These are phyloP conservation scores for Echinosphaeria canescens DNA, from an alignment of 2,329 filamentous ascomycete genomes.

Conservation along the genomic window DNA sequence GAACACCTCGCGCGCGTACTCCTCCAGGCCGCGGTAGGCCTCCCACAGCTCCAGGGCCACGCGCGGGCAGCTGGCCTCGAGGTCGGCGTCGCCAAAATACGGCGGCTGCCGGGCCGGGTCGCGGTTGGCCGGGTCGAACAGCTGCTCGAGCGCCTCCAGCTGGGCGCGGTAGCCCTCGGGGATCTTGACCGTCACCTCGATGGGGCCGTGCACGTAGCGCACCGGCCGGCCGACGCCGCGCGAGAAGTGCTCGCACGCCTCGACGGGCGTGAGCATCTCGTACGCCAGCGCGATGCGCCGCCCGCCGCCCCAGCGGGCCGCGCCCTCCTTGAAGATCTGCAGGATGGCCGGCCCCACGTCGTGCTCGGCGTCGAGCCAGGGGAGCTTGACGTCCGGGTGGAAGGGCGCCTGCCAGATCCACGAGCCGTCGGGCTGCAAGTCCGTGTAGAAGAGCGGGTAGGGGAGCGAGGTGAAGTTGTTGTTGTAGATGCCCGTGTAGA, in stretches of 20 bases:
- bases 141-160: conserved; percentile 44
- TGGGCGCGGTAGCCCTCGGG: conserved; percentile 79
- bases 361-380: conserved; percentile 92
- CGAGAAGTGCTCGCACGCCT: conserved; percentile 66
- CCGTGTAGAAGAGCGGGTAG: conserved; percentile 93
- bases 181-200: conserved; percentile 70
- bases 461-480: conserved; percentile 93
- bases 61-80: conserved; percentile 44
- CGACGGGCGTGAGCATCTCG: conserved; percentile 63
- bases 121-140: conserved; percentile 28
- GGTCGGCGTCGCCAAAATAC: conserved; percentile 34
- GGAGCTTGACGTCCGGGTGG: conserved; percentile 69
- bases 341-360: conserved; percentile 83
- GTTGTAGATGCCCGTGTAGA: conserved; percentile 96
- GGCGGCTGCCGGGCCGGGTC: conserved; percentile 35
- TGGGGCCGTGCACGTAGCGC: conserved; percentile 54
- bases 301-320: conserved; percentile 56
- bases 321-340: conserved; percentile 89
- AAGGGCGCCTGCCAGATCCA: conserved; percentile 92
- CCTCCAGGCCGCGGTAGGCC: conserved; percentile 73
- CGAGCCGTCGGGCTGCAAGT: conserved; percentile 61
- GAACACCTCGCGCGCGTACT: conserved; percentile 89
- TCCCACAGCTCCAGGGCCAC: conserved; percentile 77
- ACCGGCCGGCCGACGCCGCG: conserved; percentile 60
- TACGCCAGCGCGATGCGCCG: conserved; percentile 72